Conservation (phyloP, 176 grass and related monocot species). For the Oryza glaberrima region DNA sequence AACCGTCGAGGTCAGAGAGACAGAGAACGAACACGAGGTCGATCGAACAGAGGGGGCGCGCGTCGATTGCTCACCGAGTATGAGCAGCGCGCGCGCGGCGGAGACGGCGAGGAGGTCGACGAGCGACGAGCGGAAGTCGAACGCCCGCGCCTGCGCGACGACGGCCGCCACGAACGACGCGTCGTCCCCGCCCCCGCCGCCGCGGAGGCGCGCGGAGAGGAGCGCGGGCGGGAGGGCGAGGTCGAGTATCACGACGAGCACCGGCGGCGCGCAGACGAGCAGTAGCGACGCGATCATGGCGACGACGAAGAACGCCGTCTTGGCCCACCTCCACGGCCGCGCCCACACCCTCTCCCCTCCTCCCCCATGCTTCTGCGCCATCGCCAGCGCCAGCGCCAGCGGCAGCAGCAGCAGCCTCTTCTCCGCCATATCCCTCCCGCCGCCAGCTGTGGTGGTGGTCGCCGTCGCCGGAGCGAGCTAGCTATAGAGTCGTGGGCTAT, state of each 20-base stretch:
- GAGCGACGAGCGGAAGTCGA: constrained; percentile 73
- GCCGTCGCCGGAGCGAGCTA: too few relatives aligned
- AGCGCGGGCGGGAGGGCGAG: constrained; percentile 68
- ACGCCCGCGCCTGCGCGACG: constrained; percentile 46
- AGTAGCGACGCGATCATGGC: constrained; percentile 84
- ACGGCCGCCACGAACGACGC: constrained; percentile 10
- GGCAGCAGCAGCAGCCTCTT: constrained; percentile 53
- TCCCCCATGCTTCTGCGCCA: constrained; percentile 41
- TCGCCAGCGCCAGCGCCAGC: constrained; percentile 21
- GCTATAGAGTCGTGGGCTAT: neutral
- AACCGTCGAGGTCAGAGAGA: neutral
- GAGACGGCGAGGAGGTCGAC: constrained; percentile 78
- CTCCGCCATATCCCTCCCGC: constrained; percentile 23
- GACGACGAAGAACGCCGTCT: constrained; percentile 80
- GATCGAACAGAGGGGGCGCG: neutral
- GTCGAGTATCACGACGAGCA: constrained; percentile 82
- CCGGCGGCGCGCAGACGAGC: constrained; percentile 85
- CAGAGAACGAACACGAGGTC: neutral
- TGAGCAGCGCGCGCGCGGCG: constrained; percentile 61
- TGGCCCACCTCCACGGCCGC: constrained; percentile 81
- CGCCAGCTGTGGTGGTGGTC: neutral
- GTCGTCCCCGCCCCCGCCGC: neutral
- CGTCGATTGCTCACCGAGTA: constrained; percentile 61
- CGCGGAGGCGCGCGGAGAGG: constrained; percentile 30
- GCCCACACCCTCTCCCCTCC: constrained; percentile 42